Conservation (phyloP, 306 rosid genomes). For the Sechiopsis laciniata region DNA sequence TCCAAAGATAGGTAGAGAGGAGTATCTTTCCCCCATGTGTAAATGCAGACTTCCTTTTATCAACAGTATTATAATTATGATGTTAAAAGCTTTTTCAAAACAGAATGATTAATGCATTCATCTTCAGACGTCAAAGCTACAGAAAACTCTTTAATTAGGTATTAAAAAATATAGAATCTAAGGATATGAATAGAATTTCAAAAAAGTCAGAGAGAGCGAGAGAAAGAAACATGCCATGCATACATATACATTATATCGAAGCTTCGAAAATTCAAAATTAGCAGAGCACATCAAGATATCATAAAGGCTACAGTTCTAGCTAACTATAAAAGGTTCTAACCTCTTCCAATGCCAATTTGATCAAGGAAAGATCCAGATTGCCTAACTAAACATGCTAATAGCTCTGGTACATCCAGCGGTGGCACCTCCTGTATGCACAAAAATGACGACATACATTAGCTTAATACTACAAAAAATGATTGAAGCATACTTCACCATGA, state of each 20-base stretch:
- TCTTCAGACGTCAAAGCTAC: too few species aligned
- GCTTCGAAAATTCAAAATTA: too few species aligned
- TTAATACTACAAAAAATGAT: background rate
- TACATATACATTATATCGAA: too few species aligned
- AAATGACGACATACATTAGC: conserved; percentile 21
- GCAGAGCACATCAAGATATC: background rate
- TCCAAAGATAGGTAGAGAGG: background rate
- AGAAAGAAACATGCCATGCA: too few species aligned
- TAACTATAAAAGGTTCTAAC: conserved; percentile 30
- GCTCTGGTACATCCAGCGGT: conserved; percentile 86
- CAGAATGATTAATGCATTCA: too few species aligned
- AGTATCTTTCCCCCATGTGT: background rate
- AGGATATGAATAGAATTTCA: background rate
- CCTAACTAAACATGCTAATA: conserved; percentile 82
- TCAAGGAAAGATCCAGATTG: conserved; percentile 86
- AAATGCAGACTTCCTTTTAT: background rate
- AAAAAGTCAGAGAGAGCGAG: too few species aligned
- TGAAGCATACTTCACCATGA: background rate
- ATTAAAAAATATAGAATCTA: too few species aligned
- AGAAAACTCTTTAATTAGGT: too few species aligned
- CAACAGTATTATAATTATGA: background rate
- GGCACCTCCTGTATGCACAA: conserved; percentile 62
- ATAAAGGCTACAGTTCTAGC: background rate
- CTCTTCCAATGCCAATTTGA: conserved; percentile 82
- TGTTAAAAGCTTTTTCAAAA: too few species aligned